Base-by-base conservation (phyloP, 2,329 filamentous ascomycete species). In the Coccinonectria pachysandricola region DNA sequence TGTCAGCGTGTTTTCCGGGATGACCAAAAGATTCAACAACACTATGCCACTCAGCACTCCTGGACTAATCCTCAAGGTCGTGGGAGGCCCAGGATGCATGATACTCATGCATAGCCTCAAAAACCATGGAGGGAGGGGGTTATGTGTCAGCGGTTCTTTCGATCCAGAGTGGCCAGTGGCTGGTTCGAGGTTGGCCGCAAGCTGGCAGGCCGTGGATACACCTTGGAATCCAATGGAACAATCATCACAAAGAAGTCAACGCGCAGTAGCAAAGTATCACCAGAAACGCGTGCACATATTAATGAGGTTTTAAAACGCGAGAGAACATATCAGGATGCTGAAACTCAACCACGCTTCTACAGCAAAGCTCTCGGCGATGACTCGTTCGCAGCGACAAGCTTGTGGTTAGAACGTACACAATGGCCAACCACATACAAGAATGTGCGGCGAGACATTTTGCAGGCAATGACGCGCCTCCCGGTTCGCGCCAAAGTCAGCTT, bases 131-230 rank as follows among this genome's bases (percentile, higher is more conserved):
- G 11, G 5, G 15, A 13, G 12, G 20, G 6, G 15, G 16, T 30
- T 10, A 8, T 19, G n/a, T 30, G 17, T 15, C 12, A 30, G 13
- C 10, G 18, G 12, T 30, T 30, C 23, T 30, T 24, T 19, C 22
- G 12, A 9, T 30, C 17, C 16, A 12, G 27, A 23, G 18, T 11
- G 17, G 23, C 17, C 12, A 26, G 27, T 19, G 14, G 23, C 19
- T 31, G 19, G 28, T 31, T 31, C 23, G 24, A 31, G 28, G 18
- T 31, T 19, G 15, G 14, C 16, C n/a, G 11, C 5, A 25, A 25
- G 12, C n/a, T n/a, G n/a, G n/a, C n/a, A n/a, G n/a, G n/a, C n/a
- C n/a, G 23, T 21, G 12, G 17, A 16, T 6, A 15, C 17, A 13
- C 13, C 18, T 9, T 26, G 23, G 27, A 13, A n/a, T 5, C 19